Conservation (phyloP, 75 land plant species). For the Ceratopteris richardii region DNA sequence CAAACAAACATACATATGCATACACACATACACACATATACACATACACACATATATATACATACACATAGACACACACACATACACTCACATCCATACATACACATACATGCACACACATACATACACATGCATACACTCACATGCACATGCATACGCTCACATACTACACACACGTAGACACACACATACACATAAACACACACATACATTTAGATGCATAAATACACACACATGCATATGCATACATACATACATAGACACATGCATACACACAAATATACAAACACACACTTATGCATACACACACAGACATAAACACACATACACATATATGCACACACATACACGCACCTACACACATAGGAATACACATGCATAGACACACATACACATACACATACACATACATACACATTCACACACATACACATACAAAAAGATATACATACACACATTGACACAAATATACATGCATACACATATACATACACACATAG, state of each 20-base stretch:
- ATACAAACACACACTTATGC: too few species aligned
- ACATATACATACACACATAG: neutral
- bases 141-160: neutral
- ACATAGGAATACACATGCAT: neutral
- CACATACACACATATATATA: neutral
- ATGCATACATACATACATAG: neutral
- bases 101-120: too few species aligned
- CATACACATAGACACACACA: too few species aligned
- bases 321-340: too few species aligned
- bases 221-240: too few species aligned
- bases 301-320: too few species aligned
- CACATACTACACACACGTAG: neutral
- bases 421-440: neutral
- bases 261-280: too few species aligned
- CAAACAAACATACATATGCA: constrained; percentile 1
- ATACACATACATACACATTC: neutral
- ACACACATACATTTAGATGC: neutral
- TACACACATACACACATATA: constrained; percentile 4
- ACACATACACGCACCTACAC: too few species aligned
- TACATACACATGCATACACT: constrained; percentile 1
- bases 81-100: too few species aligned
- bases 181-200: neutral
- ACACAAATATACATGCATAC: neutral
- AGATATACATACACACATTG: neutral
- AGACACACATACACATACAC: neutral